These are phyloP conservation scores for Penicillium riverlandense DNA, from an alignment of 495 filamentous ascomycete species.

Conservation along the genomic window DNA sequence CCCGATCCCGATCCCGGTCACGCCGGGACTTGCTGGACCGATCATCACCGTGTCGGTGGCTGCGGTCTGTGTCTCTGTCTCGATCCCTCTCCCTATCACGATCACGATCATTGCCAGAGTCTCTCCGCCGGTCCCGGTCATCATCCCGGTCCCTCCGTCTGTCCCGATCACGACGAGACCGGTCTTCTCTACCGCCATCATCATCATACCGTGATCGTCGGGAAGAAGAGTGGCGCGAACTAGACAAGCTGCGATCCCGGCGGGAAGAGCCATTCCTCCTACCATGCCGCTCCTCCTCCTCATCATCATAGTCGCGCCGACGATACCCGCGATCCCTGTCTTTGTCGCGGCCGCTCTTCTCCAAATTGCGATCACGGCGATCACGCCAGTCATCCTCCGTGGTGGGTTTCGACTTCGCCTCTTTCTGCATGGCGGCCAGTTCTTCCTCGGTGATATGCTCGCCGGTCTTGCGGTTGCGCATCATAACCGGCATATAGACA, in stretches of 20 bases:
- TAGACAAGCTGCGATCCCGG: constrained; percentile 29
- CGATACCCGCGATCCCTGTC: constrained; percentile 22
- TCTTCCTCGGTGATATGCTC: constrained; percentile 60
- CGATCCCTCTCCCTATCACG: background rate
- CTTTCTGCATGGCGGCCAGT: constrained; percentile 42
- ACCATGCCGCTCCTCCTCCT: constrained; percentile 21
- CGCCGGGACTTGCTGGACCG: constrained; percentile 25
- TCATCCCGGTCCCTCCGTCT: constrained; percentile 20
- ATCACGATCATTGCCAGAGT: constrained; percentile 29
- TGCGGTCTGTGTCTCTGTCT: constrained; percentile 19
- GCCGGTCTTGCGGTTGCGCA: constrained; percentile 60
- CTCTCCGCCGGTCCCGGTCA: constrained; percentile 23
- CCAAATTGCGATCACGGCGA: constrained; percentile 41
- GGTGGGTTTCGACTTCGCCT: constrained; percentile 24
- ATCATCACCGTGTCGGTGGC: constrained; percentile 25
- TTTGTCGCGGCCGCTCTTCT: constrained; percentile 39
- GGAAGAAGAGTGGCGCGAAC: constrained; percentile 25
- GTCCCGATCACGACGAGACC: constrained; percentile 21
- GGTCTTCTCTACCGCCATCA: constrained; percentile 20
- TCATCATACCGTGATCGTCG: constrained; percentile 25
- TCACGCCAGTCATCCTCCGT: constrained; percentile 42
- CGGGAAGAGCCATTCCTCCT: constrained; percentile 25
- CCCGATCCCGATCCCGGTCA: constrained; percentile 25
- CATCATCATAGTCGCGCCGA: constrained; percentile 21
- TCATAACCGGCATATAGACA: constrained; percentile 58